Base-by-base conservation (phyloP, 129 eudicot genomes). In the sunflower (Helianthus annuus) region DNA sequence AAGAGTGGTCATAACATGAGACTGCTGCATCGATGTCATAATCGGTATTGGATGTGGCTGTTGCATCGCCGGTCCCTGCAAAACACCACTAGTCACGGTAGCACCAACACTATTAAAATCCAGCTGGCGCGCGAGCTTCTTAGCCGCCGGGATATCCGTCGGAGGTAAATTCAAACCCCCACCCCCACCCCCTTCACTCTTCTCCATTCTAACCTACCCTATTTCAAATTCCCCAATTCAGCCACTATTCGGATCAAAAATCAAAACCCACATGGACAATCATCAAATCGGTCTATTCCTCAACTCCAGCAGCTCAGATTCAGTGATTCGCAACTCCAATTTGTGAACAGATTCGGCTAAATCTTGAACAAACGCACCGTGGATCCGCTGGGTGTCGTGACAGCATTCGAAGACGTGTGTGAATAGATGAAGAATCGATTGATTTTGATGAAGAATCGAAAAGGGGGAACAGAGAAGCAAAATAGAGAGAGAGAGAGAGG, bases 101-200 rank as follows among this genome's bases (percentile, higher is more conserved):
- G 79, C 89, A 48, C 83, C 82, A 34, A 74, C 72, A 34, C 72
- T 81, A 46, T 83, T 83, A 59, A 90, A 91, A 88, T 87, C 97
- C 70, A 91, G 91, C 83, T 90, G 94, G 84, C 94, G 85, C 9
- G 87, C 95, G 5, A 85, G 87, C 91, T 86, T 89, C 89, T 86
- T 87, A 76, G 87, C 76, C 17, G 90, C 83, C 49, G 91, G 91
- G 12, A 78, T 70, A 81, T 83, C 96, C 76, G 69, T 57, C 63
- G 68, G 68, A 32, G 53, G 84, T 45, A 84, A 74, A 80, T 83
- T 85, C 80, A 84, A 73, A 74, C 80, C 90, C 80, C 80, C 90
- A 82, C 85, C 80, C 56, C 60, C 91, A 82, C 85, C 80, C 56
- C 60, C 91, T 60, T 87, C 91, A 60, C 79, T 73, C 77, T 79